phyloP scores from a whole-genome alignment of 2,329 filamentous ascomycete genomes.

The Colletotrichum sp. region DNA sequence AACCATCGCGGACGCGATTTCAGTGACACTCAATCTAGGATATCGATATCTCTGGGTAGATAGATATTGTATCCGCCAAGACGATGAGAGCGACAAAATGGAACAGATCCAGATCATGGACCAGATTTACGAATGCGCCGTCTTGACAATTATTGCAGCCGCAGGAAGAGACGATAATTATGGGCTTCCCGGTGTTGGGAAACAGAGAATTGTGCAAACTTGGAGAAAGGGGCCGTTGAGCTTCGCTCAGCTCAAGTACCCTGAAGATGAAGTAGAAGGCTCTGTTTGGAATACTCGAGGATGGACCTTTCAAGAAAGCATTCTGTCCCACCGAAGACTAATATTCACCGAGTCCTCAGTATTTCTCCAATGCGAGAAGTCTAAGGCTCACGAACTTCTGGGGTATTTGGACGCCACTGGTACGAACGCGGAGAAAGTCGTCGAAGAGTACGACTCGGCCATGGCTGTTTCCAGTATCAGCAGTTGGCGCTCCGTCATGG shows the following conservation, averaged over 20 bases:
- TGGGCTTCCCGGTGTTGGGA: not conserved
- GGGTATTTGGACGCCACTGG: not conserved
- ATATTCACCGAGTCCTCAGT: not conserved
- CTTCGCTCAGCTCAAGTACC: not conserved
- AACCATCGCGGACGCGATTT: not conserved
- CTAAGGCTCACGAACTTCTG: not conserved
- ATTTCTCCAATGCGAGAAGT: not conserved
- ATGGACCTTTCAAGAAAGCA: not conserved
- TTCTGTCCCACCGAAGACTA: not conserved
- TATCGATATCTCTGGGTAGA: slow-evolving; percentile 26
- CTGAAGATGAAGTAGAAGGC: not conserved
- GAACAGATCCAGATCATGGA: slow-evolving; percentile 17
- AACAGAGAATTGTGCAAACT: not conserved
- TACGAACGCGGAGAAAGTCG: not conserved
- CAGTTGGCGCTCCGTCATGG: not conserved
- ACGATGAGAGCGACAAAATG: slow-evolving; percentile 5
- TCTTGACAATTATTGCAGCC: not conserved
- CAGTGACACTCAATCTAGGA: not conserved
- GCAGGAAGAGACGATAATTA: not conserved
- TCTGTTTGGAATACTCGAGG: not conserved
- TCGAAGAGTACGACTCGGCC: not conserved
- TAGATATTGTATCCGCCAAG: slow-evolving; percentile 22
- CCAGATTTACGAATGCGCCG: slow-evolving; percentile 5
- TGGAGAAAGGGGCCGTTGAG: not conserved
- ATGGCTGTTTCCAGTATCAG: not conserved